phyloP scores from a whole-genome alignment of 257 asterid species.

The Solanum raphanifolium region DNA sequence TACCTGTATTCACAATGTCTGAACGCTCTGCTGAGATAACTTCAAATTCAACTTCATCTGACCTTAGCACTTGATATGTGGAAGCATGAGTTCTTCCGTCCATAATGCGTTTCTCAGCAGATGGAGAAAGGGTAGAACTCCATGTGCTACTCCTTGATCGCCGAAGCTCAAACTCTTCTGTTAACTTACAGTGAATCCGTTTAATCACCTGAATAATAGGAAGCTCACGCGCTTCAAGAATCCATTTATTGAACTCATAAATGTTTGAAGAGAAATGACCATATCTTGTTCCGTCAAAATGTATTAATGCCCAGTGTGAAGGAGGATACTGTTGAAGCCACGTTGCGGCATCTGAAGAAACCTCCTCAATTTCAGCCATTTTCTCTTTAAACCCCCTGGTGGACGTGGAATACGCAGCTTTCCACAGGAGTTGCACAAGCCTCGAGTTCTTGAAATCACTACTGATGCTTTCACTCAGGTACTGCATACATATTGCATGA shows the following conservation, averaged over 20 bases:
- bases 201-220: constrained; percentile 63
- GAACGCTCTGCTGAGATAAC: constrained; percentile 53
- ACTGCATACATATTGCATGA: constrained; percentile 55
- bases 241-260: constrained; percentile 50
- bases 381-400: constrained; percentile 37
- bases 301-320: constrained; percentile 44
- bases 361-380: constrained; percentile 51
- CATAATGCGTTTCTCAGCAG: constrained; percentile 43
- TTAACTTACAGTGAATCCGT: constrained; percentile 41
- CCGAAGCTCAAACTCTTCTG: constrained; percentile 42
- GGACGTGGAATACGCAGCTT: constrained; percentile 52
- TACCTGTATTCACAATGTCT: constrained; percentile 50
- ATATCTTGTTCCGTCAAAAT: constrained; percentile 44
- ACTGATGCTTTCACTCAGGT: constrained; percentile 58
- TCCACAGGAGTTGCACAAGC: constrained; percentile 62
- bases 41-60: constrained; percentile 70
- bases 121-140: constrained; percentile 56
- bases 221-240: constrained; percentile 59
- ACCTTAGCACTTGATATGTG: constrained; percentile 52
- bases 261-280: constrained; percentile 59
- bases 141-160: constrained; percentile 30
- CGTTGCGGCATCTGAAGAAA: constrained; percentile 41
- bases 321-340: constrained; percentile 64
- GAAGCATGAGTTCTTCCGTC: constrained; percentile 43
- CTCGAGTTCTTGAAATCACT: constrained; percentile 60